Base-by-base conservation (phyloP, 495 filamentous ascomycete species). In the Hyaloscypha variabilis region DNA sequence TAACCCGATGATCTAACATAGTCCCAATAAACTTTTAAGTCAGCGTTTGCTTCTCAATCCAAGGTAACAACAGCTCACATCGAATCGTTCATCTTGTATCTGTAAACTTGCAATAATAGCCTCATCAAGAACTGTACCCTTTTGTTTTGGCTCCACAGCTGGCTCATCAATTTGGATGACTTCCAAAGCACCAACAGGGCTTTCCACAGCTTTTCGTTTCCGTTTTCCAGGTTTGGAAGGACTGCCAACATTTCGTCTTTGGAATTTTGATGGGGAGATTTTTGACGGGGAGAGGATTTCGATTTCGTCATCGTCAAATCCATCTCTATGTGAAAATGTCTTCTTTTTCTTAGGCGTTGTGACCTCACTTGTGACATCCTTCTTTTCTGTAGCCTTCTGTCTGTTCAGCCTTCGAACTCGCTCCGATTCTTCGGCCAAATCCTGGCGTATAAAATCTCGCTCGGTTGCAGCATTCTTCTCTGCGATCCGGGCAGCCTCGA, bases 221-320 rank as follows among this genome's bases (percentile, higher is more conserved):
- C 83, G 69, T 19, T 76, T 80, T 28, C 75, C 78, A 3, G 82
- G 80, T 4, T 80, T 65, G 6, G 62, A 36, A 36, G 72, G 69
- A 26, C 69, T 65, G 8, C 59, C 53, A n/a, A 21, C n/a, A 10
- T 26, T 21, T 6, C 56, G 56, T 25, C 62, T 72, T 42, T 65
- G 62, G 23, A 69, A 67, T 50, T 69, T 72, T 1, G 63, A 62
- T 1, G 71, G 68, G 14, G 67, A 67, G 11, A 77, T 57, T 10
- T 77, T 72, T 10, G 69, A 71, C 5, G 72, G 72, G 19, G 75
- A 73, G 6, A 77, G 71, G 30, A 78, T 64, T 0, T 79, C 71
- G 8, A 83, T 75, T 69, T 86, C 83, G 24, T 82, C 74, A 50
- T 82, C 81, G 55, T 85, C 81, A 58, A 86, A 86, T 0, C 83